These are phyloP conservation scores for Erodium moschatum DNA, from an alignment of 441 rosid species.

Conservation along the genomic window DNA sequence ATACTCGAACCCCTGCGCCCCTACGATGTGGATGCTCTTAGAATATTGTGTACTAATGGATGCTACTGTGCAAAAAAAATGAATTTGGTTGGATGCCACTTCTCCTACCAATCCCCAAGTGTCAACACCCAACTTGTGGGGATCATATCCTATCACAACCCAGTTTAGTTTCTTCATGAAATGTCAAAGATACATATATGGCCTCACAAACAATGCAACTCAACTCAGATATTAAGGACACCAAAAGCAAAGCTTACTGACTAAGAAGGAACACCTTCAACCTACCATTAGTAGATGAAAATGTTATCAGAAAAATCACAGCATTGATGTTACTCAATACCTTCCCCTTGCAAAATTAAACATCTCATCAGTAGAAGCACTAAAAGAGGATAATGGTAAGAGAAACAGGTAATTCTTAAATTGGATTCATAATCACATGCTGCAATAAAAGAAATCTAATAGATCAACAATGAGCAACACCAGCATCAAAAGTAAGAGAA, in stretches of 20 bases:
- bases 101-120: neutral
- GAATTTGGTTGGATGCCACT: conserved; percentile 12
- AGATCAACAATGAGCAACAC: neutral
- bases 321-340: neutral
- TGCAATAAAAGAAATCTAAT: neutral
- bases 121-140: conserved; percentile 8
- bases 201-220: neutral
- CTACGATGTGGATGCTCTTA: too few species aligned
- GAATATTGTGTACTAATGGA: neutral
- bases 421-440: neutral
- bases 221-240: neutral
- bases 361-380: conserved; percentile 1
- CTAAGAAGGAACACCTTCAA: neutral
- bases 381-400: neutral
- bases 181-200: neutral
- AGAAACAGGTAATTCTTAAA: neutral
- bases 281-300: neutral
- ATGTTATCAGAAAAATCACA: neutral
- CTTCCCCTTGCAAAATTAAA: neutral
- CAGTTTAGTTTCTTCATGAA: neutral
- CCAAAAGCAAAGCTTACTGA: neutral
- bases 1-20: too few species aligned
- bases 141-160: neutral
- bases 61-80: neutral
- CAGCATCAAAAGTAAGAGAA: neutral